Evolutionary conservation across 108 stramenopile species (phyloP).

Genomic region (Seminavis robusta): DNA sequence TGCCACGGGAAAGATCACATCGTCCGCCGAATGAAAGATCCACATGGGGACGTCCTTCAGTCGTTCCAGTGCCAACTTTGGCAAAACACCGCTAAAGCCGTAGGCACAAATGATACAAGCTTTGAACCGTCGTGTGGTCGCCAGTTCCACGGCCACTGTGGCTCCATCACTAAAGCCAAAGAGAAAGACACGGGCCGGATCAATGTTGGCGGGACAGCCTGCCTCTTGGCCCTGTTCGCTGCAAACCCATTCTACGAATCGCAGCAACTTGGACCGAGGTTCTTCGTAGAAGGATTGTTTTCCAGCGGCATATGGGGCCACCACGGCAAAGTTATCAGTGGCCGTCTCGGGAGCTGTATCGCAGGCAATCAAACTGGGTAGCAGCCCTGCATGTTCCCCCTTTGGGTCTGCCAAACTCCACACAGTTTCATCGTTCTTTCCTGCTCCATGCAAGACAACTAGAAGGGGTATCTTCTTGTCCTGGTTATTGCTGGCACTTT

Average conservation of each 20-base stretch:
- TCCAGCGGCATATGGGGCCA: conserved; percentile 71
- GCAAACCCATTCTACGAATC: conserved; percentile 57
- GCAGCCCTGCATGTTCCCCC: conserved; percentile 75
- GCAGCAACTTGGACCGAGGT: conserved; percentile 51
- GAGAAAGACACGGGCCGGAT: conserved; percentile 47
- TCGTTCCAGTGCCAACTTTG: conserved; percentile 52
- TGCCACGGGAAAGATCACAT: conserved; percentile 58
- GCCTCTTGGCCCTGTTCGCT: conserved; percentile 8
- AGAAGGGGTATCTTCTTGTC: conserved; percentile 39
- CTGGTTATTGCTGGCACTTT: not conserved
- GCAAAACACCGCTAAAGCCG: conserved; percentile 69
- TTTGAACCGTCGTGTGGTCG: conserved; percentile 64
- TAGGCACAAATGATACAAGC: conserved; percentile 61
- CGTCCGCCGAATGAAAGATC: conserved; percentile 77
- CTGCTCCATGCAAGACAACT: conserved; percentile 74
- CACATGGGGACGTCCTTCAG: conserved; percentile 59
- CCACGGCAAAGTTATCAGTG: conserved; percentile 57
- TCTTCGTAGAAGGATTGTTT: conserved; percentile 70
- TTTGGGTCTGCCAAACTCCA: conserved; percentile 41
- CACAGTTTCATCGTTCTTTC: conserved; percentile 54
- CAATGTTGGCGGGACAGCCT: conserved; percentile 26
- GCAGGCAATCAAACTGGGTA: conserved; percentile 55
- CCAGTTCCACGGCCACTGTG: conserved; percentile 71
- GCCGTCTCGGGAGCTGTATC: conserved; percentile 47
- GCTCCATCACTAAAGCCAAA: conserved; percentile 86